Percentiles rank a stretch among this genome's conserved stretches.
Conservation (phyloP, 139 green algal species). For the Gonium pectorale region DNA sequence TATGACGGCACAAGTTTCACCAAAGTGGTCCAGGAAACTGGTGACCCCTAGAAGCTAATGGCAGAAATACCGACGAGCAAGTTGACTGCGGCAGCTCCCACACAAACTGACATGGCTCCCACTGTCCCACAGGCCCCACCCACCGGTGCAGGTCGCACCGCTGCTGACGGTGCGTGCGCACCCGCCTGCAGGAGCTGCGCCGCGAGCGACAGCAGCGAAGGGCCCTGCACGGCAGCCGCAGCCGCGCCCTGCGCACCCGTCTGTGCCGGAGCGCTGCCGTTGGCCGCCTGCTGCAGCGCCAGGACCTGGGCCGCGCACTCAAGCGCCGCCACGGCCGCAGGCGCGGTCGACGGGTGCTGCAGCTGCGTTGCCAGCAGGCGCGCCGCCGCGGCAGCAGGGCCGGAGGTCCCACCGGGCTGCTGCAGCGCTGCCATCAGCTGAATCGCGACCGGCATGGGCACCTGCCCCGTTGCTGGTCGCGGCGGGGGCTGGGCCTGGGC, state of each 20-base stretch:
- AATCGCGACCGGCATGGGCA: not conserved
- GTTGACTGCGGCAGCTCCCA: too few relatives aligned
- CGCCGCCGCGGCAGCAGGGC: not conserved
- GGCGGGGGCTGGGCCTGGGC: not conserved
- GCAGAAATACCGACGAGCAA: too few relatives aligned
- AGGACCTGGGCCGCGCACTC: not conserved
- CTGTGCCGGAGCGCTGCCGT: not conserved
- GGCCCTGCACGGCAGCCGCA: not conserved
- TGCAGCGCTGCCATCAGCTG: conserved; percentile 14
- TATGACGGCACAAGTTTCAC: too few relatives aligned
- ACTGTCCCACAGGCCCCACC: too few relatives aligned
- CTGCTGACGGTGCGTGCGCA: too few relatives aligned
- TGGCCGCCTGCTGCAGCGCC: too few relatives aligned
- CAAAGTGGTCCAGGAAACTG: too few relatives aligned
- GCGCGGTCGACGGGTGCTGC: conserved; percentile 1
- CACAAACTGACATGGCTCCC: too few relatives aligned
- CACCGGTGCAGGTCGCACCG: too few relatives aligned
- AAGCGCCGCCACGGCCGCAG: not conserved
- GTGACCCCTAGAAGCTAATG: too few relatives aligned
- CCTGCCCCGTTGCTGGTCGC: not conserved
- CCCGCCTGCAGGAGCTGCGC: not conserved
- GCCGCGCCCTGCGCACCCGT: not conserved
- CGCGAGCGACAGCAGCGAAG: not conserved
- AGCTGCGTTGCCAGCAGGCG: not conserved
- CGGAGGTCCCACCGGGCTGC: not conserved